A percentile compares a stretch with the other conserved stretches of the same genome.
Conservation (phyloP, 1,284 basidiomycete species). For the Sparassis latifolia region DNA sequence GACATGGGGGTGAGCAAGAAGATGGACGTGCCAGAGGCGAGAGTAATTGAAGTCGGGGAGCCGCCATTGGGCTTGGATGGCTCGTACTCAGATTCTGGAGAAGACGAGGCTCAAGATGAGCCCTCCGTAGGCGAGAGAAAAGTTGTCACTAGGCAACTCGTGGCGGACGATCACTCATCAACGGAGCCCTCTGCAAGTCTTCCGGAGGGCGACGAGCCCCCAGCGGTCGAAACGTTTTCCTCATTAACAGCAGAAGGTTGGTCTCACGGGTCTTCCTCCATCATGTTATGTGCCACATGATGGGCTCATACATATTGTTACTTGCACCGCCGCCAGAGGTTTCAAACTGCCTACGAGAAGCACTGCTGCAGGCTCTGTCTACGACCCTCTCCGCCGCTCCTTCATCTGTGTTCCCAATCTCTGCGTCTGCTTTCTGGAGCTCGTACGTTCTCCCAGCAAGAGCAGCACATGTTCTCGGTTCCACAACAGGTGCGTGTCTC, state of each 20-base stretch:
- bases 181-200: neutral
- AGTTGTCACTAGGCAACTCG: no score
- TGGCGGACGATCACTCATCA: no score
- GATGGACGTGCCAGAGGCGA: conserved; percentile 43
- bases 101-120: neutral
- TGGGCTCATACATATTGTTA: neutral
- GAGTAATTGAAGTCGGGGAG: conserved; percentile 1
- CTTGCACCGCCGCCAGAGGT: conserved; percentile 39
- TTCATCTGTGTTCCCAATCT: conserved; percentile 60
- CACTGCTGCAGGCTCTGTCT: conserved; percentile 65
- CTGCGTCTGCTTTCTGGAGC: conserved; percentile 73
- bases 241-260: conserved; percentile 14
- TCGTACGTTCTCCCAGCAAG: conserved; percentile 72
- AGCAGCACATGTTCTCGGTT: conserved; percentile 43
- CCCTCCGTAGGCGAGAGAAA: no score
- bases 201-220: conserved; percentile 5
- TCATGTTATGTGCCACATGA: neutral
- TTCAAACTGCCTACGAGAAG: conserved; percentile 55
- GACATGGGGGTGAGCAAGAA: conserved; percentile 58
- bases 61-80: neutral
- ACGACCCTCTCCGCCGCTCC: conserved; percentile 42
- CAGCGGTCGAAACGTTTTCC: conserved; percentile 4
- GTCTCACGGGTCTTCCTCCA: neutral
- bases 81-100: neutral
- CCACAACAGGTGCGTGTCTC: conserved; percentile 14